Evolutionary conservation across 768 basidiomycete species (phyloP).

Genomic region (Collybia sordida): DNA sequence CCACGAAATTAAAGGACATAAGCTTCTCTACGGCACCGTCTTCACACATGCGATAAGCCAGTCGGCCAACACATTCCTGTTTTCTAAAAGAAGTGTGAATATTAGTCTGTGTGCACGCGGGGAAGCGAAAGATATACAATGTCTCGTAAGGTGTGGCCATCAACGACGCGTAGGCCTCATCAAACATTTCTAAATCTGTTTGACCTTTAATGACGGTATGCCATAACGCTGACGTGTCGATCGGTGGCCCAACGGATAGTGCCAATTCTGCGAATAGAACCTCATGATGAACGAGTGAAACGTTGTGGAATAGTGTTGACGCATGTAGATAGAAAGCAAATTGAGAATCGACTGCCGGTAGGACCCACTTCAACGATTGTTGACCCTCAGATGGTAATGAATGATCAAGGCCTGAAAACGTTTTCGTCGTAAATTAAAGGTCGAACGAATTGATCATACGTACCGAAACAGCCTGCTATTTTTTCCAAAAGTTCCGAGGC

Average conservation of each 20-base stretch:
- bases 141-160: constrained; percentile 73
- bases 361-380: constrained; percentile 58
- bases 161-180: constrained; percentile 84
- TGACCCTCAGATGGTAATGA: constrained; percentile 58
- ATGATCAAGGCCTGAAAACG: constrained; percentile 43
- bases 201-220: constrained; percentile 73
- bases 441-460: constrained; percentile 22
- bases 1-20: constrained; percentile 81
- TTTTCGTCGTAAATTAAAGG: constrained; percentile 9
- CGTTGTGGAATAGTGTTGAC: constrained; percentile 69
- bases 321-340: constrained; percentile 79
- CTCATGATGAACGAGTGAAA: constrained; percentile 55
- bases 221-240: constrained; percentile 75
- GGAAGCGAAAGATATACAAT: constrained; percentile 55
- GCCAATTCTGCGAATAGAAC: constrained; percentile 79
- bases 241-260: constrained; percentile 61
- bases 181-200: constrained; percentile 71
- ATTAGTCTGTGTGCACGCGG: constrained; percentile 3
- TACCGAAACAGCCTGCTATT: constrained; percentile 75
- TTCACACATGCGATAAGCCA: constrained; percentile 94
- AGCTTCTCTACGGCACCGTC: constrained; percentile 77
- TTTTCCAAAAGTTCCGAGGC: constrained; percentile 72
- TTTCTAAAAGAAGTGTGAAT: constrained; percentile 47
- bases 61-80: constrained; percentile 75
- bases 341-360: constrained; percentile 61